phyloP scores from a whole-genome alignment of 163 green algal species.

The Prototheca wickerhamii region DNA sequence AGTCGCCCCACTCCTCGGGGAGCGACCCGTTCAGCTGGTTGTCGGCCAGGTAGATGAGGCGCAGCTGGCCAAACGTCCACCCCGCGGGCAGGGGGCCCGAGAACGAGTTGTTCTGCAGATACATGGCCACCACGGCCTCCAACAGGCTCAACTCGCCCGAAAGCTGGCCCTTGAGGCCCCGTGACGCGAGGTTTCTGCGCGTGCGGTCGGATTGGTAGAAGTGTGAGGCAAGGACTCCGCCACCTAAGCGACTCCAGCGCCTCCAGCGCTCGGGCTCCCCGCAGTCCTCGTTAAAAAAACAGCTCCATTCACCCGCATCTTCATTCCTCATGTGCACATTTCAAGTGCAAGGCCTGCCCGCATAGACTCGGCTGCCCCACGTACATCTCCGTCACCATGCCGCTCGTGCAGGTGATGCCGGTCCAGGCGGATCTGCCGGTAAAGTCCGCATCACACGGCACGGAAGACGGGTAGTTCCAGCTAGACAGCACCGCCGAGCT shows the following conservation, averaged over 20 bases:
- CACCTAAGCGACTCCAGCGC: neutral
- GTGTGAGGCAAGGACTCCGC: neutral
- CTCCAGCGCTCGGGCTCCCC: too few relatives aligned
- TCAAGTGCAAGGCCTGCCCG: too few relatives aligned
- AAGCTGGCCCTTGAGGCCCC: neutral
- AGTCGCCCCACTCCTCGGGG: neutral
- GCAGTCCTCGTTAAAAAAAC: neutral
- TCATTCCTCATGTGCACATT: too few relatives aligned
- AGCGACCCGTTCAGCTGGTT: constrained; percentile 20
- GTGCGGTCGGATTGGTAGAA: neutral
- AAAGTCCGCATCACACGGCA: too few relatives aligned
- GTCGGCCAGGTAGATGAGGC: constrained; percentile 7
- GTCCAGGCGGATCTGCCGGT: too few relatives aligned
- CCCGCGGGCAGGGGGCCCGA: neutral
- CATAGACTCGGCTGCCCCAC: too few relatives aligned
- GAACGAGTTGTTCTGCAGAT: constrained; percentile 6
- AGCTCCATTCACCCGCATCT: neutral
- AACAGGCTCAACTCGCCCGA: neutral
- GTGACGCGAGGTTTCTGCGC: neutral
- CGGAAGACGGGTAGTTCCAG: neutral
- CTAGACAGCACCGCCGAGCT: neutral
- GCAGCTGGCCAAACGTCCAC: constrained; percentile 14
- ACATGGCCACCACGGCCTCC: neutral
- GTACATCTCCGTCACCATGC: too few relatives aligned
- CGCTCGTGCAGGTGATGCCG: too few relatives aligned